Conservation (phyloP, 768 basidiomycete species). For the Lentinula raphanica region DNA sequence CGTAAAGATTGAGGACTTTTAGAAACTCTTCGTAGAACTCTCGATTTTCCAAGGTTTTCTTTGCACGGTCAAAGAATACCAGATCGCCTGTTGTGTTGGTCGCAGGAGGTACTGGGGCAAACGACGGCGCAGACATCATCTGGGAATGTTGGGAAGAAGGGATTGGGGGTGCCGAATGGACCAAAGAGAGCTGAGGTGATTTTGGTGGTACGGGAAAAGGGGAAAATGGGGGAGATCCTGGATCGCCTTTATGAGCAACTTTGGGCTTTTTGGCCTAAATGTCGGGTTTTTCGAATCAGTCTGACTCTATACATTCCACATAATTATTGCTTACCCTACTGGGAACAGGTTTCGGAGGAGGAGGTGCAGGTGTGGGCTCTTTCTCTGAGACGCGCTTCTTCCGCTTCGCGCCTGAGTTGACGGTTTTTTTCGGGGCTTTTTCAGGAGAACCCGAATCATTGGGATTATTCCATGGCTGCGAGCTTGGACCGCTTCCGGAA, state of each 20-base stretch:
- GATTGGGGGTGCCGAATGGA: slow-evolving; percentile 24
- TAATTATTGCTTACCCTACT: slow-evolving; percentile 39
- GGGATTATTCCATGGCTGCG: slow-evolving; percentile 30
- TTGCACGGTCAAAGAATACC: slow-evolving; percentile 92
- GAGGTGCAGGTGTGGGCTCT: slow-evolving; percentile 57
- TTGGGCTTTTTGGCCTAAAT: slow-evolving; percentile 61
- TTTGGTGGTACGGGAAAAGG: slow-evolving; percentile 38
- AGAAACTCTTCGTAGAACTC: slow-evolving; percentile 91
- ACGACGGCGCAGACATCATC: slow-evolving; percentile 17
- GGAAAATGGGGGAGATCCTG: slow-evolving; percentile 51
- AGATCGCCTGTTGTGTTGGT: slow-evolving; percentile 60
- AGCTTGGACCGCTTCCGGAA: slow-evolving; percentile 20
- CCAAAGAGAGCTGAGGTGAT: slow-evolving; percentile 34
- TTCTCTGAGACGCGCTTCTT: slow-evolving; percentile 64
- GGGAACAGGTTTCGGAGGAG: slow-evolving; percentile 37
- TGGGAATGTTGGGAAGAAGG: slow-evolving; percentile 15
- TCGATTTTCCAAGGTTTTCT: slow-evolving; percentile 67
- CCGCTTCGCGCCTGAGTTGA: slow-evolving; percentile 41
- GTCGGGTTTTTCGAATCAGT: too few species aligned
- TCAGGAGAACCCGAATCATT: slow-evolving; percentile 36
- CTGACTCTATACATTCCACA: too few species aligned
- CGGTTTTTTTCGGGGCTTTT: slow-evolving; percentile 38
- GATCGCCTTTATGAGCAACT: slow-evolving; percentile 54
- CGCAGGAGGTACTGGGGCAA: slow-evolving; percentile 20
- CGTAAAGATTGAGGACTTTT: slow-evolving; percentile 86